A percentile compares a stretch with the other conserved stretches of the same genome.
These are phyloP conservation scores for Phytophthora pistaciae DNA, from an alignment of 352 stramenopile species.

Conservation along the genomic window DNA sequence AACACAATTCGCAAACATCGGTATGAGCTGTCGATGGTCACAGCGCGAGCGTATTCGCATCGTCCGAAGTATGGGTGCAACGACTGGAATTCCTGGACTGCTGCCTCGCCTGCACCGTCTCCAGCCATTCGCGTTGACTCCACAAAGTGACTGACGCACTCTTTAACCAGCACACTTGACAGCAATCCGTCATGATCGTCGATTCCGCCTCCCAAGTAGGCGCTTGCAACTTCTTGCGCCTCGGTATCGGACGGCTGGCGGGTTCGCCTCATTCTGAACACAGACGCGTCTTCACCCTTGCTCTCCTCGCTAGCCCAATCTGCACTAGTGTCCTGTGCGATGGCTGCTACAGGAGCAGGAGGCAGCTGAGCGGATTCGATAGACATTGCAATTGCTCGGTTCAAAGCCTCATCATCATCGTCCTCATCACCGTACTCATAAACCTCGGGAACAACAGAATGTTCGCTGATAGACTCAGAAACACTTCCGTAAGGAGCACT, in stretches of 20 bases:
- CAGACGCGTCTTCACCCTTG: conserved; percentile 36
- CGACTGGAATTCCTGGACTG: conserved; percentile 74
- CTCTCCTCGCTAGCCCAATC: conserved; percentile 42
- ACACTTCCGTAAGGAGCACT: background rate
- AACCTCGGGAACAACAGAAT: conserved; percentile 5
- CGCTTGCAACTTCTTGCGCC: conserved; percentile 64
- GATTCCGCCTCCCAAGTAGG: conserved; percentile 53
- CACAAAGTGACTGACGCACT: conserved; percentile 89
- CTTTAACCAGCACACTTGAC: conserved; percentile 81
- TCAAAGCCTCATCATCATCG: conserved; percentile 44
- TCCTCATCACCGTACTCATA: conserved; percentile 19
- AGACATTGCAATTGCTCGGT: conserved; percentile 52
- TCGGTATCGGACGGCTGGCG: conserved; percentile 71
- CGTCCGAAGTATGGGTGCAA: conserved; percentile 88
- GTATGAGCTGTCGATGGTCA: conserved; percentile 58
- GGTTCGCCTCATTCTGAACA: conserved; percentile 12
- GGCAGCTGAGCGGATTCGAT: conserved; percentile 38
- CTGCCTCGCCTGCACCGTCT: conserved; percentile 45
- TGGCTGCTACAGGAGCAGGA: conserved; percentile 3
- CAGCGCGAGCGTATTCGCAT: conserved; percentile 79
- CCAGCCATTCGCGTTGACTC: conserved; percentile 80
- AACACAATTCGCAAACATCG: conserved; percentile 83
- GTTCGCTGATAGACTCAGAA: conserved; percentile 2
- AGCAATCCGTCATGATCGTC: conserved; percentile 71
- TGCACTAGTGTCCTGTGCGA: background rate